phyloP scores from a whole-genome alignment of 495 filamentous ascomycete species.

The Trichoderma parareesei region DNA sequence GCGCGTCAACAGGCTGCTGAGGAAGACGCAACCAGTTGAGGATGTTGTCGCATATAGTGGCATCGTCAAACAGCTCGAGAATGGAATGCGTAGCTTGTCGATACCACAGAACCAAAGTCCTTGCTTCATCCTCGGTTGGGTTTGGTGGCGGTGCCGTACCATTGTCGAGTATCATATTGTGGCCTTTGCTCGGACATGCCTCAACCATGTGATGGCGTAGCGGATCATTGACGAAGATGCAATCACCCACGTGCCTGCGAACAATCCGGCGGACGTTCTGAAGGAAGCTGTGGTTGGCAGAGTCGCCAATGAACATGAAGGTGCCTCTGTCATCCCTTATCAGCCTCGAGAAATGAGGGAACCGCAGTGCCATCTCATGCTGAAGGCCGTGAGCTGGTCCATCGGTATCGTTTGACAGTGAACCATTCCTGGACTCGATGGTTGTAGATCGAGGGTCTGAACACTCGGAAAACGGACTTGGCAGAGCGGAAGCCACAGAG shows the following conservation, averaged over 20 bases:
- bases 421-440: not conserved
- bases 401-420: no score
- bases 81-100: conserved; percentile 6
- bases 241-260: conserved; percentile 10
- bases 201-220: conserved; percentile 14
- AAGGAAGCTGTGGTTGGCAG: conserved; percentile 15
- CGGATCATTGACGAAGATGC: conserved; percentile 15
- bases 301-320: conserved; percentile 16
- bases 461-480: not conserved
- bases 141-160: not conserved
- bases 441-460: not conserved
- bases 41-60: not conserved
- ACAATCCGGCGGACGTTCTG: conserved; percentile 13
- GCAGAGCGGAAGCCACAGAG: not conserved
- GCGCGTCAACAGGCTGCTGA: not conserved
- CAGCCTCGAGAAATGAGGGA: conserved; percentile 9
- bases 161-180: not conserved
- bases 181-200: not conserved
- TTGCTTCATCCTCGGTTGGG: not conserved
- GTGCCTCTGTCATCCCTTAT: conserved; percentile 11
- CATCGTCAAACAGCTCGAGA: conserved; percentile 10
- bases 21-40: not conserved
- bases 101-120: conserved; percentile 8
- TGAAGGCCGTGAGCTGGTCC: not conserved
- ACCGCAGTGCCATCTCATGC: not conserved